A percentile compares a stretch with the other conserved stretches of the same genome.
Conservation (phyloP, 2,329 filamentous ascomycete genomes). For the Pyricularia sp. region DNA sequence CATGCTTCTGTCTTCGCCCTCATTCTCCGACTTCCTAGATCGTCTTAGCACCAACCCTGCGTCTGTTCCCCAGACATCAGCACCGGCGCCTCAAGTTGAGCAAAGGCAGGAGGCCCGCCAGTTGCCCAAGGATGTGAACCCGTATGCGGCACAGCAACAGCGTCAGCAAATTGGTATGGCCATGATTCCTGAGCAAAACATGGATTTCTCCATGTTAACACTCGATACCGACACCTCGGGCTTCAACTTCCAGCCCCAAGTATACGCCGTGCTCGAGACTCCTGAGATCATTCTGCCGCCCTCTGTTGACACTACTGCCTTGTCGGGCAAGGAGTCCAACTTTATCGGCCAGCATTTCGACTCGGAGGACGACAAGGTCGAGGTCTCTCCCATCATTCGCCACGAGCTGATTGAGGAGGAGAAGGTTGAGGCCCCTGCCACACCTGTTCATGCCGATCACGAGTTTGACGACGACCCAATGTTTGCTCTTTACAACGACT, state of each 20-base stretch:
- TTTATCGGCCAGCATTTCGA: constrained; percentile 33
- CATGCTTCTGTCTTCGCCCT: constrained; percentile 67
- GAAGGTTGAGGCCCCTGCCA: constrained; percentile 15
- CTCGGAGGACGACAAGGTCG: constrained; percentile 40
- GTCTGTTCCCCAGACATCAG: constrained; percentile 21
- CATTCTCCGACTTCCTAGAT: constrained; percentile 72
- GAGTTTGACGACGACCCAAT: constrained; percentile 51
- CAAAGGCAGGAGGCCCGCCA: constrained; percentile 24
- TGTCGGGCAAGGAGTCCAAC: constrained; percentile 60
- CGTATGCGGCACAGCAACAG: constrained; percentile 41
- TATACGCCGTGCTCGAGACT: constrained; percentile 46
- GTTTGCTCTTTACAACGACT: constrained; percentile 43
- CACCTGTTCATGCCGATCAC: constrained; percentile 32
- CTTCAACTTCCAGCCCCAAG: constrained; percentile 53
- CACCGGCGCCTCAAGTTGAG: constrained; percentile 22
- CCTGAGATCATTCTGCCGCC: constrained; percentile 26
- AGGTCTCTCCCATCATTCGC: constrained; percentile 30
- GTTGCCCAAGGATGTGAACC: constrained; percentile 53
- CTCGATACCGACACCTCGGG: constrained; percentile 35
- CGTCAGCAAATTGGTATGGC: constrained; percentile 63
- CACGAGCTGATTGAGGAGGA: constrained; percentile 29
- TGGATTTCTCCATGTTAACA: constrained; percentile 62
- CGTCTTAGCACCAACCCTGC: constrained; percentile 50
- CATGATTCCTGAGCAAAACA: constrained; percentile 65
- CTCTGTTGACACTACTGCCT: constrained; percentile 41